A percentile compares a stretch with the other conserved stretches of the same genome.
Evolutionary conservation across 2,329 filamentous ascomycete genomes (phyloP).

Genomic region (Aspergillus melleus): DNA sequence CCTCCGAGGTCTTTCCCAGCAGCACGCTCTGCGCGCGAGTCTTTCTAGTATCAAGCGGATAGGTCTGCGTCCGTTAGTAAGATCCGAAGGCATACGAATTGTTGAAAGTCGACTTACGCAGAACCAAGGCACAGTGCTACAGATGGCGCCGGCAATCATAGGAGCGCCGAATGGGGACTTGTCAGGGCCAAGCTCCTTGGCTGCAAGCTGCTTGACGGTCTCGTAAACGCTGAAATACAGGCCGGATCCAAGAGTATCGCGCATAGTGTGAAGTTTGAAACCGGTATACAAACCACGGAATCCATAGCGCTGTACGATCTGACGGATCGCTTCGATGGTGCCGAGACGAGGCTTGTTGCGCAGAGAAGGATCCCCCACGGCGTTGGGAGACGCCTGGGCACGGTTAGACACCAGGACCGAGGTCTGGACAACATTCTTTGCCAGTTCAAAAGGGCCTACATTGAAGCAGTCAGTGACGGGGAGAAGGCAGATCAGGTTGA

Average conservation of each 20-base stretch:
- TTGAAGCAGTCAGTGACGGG: not conserved
- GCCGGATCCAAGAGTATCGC: slow-evolving; percentile 48
- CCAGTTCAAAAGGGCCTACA: slow-evolving; percentile 48
- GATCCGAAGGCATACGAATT: no score
- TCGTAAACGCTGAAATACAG: slow-evolving; percentile 51
- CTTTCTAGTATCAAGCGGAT: slow-evolving; percentile 50
- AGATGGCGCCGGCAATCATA: slow-evolving; percentile 47
- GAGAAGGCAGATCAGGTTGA: not conserved
- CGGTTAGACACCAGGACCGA: slow-evolving; percentile 48
- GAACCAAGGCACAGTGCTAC: slow-evolving; percentile 50
- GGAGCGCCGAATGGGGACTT: slow-evolving; percentile 46
- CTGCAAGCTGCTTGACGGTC: slow-evolving; percentile 47
- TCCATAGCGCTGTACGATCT: slow-evolving; percentile 46
- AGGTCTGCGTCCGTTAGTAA: slow-evolving; percentile 38
- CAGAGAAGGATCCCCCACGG: slow-evolving; percentile 33
- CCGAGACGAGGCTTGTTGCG: slow-evolving; percentile 42
- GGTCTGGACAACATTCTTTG: slow-evolving; percentile 51
- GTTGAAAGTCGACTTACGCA: slow-evolving; percentile 34
- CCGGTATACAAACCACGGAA: slow-evolving; percentile 48
- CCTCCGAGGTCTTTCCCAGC: slow-evolving; percentile 43
- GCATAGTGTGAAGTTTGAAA: slow-evolving; percentile 45
- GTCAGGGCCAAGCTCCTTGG: slow-evolving; percentile 45
- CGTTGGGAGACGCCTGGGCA: slow-evolving; percentile 37
- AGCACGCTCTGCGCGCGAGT: slow-evolving; percentile 51
- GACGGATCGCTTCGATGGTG: slow-evolving; percentile 43